These are phyloP conservation scores for Saccharomyces hybrid DNA, from an alignment of 1,139 yeast genomes.

Conservation along the genomic window DNA sequence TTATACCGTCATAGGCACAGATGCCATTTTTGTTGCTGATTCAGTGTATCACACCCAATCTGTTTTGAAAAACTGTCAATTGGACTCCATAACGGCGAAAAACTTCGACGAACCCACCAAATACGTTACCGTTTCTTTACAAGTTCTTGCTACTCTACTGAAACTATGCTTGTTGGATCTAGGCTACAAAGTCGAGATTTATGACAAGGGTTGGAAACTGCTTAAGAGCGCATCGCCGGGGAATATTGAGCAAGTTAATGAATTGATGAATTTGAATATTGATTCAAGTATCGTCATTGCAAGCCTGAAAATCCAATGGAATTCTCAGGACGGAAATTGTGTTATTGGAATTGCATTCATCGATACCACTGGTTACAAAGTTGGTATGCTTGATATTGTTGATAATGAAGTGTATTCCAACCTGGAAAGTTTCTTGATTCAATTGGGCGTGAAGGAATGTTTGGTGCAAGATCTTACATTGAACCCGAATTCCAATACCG, in stretches of 20 bases:
- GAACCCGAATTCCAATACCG: conserved; percentile 35
- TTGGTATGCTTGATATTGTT: conserved; percentile 71
- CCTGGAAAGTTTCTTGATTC: conserved; percentile 76
- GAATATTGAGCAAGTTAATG: conserved; percentile 74
- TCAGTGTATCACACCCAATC: conserved; percentile 73
- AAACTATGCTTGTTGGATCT: conserved; percentile 59
- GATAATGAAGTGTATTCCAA: conserved; percentile 86
- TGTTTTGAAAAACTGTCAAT: conserved; percentile 51
- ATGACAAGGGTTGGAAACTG: conserved; percentile 50
- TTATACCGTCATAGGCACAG: conserved; percentile 64
- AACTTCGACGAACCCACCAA: conserved; percentile 39
- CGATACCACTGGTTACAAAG: conserved; percentile 58
- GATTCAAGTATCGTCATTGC: conserved; percentile 64
- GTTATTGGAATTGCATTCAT: conserved; percentile 71
- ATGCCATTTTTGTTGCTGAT: conserved; percentile 78
- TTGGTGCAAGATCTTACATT: conserved; percentile 46
- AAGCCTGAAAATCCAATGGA: conserved; percentile 50
- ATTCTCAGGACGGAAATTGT: conserved; percentile 37
- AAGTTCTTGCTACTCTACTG: conserved; percentile 60
- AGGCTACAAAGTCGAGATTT: conserved; percentile 74
- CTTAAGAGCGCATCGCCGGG: conserved; percentile 79
- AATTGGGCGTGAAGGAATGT: conserved; percentile 82
- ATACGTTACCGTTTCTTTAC: conserved; percentile 70
- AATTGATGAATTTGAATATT: conserved; percentile 44
- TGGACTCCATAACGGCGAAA: conserved; percentile 32